A percentile compares a stretch with the other conserved stretches of the same genome.
These are phyloP conservation scores for Lactifluus pinguis DNA, from an alignment of 768 basidiomycete genomes.

Conservation along the genomic window DNA sequence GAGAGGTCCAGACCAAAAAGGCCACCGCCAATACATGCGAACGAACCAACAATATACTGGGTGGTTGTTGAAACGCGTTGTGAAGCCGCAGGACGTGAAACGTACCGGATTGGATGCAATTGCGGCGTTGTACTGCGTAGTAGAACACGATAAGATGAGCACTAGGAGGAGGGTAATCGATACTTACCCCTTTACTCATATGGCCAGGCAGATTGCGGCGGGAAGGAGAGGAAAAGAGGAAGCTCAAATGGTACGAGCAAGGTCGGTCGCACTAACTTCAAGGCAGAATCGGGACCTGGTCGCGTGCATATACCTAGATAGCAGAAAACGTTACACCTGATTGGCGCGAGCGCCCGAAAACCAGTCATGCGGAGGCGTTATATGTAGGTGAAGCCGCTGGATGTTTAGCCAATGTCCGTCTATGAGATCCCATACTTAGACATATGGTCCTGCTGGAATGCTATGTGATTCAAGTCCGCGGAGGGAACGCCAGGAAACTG, in stretches of 20 bases:
- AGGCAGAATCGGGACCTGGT: not conserved
- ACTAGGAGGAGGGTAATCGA: not conserved
- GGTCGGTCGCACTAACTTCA: not conserved
- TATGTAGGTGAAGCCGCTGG: not conserved
- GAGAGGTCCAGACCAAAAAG: constrained; percentile 77
- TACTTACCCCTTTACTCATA: constrained; percentile 26
- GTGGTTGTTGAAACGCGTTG: not conserved
- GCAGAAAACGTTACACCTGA: not conserved
- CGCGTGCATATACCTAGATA: not conserved
- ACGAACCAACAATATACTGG: constrained; percentile 72
- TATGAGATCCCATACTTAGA: not conserved
- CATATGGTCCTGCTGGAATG: not conserved
- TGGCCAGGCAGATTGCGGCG: not conserved
- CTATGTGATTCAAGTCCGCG: not conserved
- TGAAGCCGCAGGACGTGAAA: not conserved
- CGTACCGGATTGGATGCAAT: constrained; percentile 52
- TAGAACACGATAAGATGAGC: not conserved
- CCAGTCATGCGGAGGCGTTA: not conserved
- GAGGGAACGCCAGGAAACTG: not conserved
- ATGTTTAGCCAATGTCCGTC: too few species aligned
- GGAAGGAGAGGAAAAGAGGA: not conserved
- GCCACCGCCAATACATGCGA: constrained; percentile 75
- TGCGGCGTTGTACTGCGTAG: constrained; percentile 39
- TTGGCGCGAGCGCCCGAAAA: not conserved
- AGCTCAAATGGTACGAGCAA: not conserved